These are phyloP conservation scores for Penicillium sp. DNA, from an alignment of 2,329 filamentous ascomycete genomes.

Conservation along the genomic window DNA sequence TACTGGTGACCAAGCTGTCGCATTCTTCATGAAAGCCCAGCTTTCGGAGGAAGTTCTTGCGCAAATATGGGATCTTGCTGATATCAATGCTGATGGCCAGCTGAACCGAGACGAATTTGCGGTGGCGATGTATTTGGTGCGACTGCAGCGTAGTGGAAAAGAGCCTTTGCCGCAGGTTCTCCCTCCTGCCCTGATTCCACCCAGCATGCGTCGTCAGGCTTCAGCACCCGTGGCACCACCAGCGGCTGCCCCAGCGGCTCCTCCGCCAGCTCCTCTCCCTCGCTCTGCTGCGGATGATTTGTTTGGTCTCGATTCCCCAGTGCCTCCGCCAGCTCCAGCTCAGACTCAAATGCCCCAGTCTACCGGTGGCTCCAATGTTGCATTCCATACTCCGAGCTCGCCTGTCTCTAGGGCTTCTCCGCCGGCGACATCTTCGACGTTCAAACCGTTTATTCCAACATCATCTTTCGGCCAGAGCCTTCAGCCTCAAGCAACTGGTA, in stretches of 20 bases:
- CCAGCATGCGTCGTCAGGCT: conserved; percentile 67
- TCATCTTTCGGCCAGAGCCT: conserved; percentile 88
- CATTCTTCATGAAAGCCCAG: conserved; percentile 89
- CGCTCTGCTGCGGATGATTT: conserved; percentile 90
- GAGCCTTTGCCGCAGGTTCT: conserved; percentile 71
- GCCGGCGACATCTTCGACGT: conserved; percentile 51
- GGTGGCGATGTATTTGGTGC: conserved; percentile 94
- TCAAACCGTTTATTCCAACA: conserved; percentile 89
- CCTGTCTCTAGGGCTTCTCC: conserved; percentile 43
- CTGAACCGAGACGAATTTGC: conserved; percentile 89
- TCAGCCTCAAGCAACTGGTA: conserved; percentile 72
- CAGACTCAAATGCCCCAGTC: conserved; percentile 62
- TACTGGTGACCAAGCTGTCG: conserved; percentile 89
- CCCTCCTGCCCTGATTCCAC: conserved; percentile 78
- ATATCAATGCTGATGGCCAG: conserved; percentile 85
- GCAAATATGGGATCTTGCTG: conserved; percentile 94
- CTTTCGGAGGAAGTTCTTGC: conserved; percentile 84
- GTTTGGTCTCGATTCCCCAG: conserved; percentile 89
- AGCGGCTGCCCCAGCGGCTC: conserved; percentile 44
- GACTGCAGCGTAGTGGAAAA: conserved; percentile 76
- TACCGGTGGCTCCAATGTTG: conserved; percentile 67
- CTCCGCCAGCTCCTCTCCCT: conserved; percentile 41
- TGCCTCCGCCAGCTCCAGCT: conserved; percentile 49
- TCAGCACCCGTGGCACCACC: conserved; percentile 40
- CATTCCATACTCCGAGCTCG: conserved; percentile 55